A percentile compares a stretch with the other conserved stretches of the same genome.
phyloP scores from a whole-genome alignment of 2,329 filamentous ascomycete genomes.

The Arachnopeziza araneosa region DNA sequence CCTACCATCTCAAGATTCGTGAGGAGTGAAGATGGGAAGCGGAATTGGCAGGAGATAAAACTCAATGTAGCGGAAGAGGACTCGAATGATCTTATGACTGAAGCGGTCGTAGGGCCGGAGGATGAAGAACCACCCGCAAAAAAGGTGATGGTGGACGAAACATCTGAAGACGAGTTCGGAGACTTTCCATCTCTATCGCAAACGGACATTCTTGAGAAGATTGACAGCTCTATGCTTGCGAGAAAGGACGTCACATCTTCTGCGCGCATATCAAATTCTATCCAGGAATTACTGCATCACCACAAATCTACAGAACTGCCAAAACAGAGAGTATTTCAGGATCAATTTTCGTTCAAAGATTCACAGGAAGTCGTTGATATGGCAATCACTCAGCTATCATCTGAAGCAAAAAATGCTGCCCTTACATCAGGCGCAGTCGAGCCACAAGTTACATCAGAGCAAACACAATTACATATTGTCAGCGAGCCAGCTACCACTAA shows the following conservation, averaged over 20 bases:
- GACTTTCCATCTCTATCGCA: slow-evolving; percentile 29
- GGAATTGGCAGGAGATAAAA: slow-evolving; percentile 18
- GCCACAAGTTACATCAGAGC: neutral
- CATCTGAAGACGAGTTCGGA: slow-evolving; percentile 31
- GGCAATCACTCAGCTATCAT: slow-evolving; percentile 14
- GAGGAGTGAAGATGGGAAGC: slow-evolving; percentile 22
- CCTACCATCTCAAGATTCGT: slow-evolving; percentile 51
- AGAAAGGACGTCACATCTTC: neutral
- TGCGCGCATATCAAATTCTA: neutral
- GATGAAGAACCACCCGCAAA: neutral
- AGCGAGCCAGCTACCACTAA: neutral
- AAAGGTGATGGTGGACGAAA: neutral
- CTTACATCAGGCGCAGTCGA: slow-evolving; percentile 8
- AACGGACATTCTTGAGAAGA: slow-evolving; percentile 21
- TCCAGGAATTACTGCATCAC: neutral
- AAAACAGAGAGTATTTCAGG: slow-evolving; percentile 6
- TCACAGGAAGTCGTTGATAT: slow-evolving; percentile 11
- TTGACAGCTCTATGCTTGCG: slow-evolving; percentile 14
- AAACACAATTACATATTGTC: neutral
- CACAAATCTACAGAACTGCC: neutral
- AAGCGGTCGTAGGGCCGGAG: neutral
- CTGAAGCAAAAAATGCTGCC: slow-evolving; percentile 12
- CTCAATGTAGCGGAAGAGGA: slow-evolving; percentile 14
- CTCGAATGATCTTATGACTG: slow-evolving; percentile 8
- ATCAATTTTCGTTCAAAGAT: slow-evolving; percentile 7